Evolutionary conservation across 495 filamentous ascomycete species (phyloP).

Genomic region (Neurospora sp.): DNA sequence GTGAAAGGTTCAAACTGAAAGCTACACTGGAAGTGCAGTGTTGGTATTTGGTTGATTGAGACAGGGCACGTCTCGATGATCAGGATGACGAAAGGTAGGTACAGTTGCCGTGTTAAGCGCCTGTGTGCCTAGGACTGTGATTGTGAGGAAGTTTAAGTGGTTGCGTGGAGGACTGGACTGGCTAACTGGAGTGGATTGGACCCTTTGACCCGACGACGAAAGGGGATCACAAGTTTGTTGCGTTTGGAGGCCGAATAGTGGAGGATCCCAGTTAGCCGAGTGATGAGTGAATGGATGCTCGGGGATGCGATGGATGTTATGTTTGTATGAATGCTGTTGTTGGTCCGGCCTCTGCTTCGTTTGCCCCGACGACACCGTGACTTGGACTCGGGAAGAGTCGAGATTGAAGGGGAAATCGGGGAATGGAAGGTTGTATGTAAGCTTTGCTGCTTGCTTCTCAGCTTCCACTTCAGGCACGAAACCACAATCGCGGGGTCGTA

Average conservation of each 20-base stretch:
- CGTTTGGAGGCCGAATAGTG: neutral
- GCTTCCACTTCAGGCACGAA: neutral
- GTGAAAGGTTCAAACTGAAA: neutral
- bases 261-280: neutral
- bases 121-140: neutral
- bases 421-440: neutral
- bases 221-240: neutral
- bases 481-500: conserved; percentile 1
- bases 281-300: neutral
- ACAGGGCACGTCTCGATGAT: neutral
- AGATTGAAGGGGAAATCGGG: neutral
- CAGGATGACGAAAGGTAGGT: neutral
- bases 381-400: neutral
- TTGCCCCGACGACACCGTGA: neutral
- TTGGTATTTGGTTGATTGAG: neutral
- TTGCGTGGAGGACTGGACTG: neutral
- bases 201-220: neutral
- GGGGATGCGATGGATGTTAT: neutral
- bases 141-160: neutral
- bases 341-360: neutral
- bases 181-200: neutral
- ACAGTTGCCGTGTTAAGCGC: neutral
- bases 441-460: neutral
- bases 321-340: neutral
- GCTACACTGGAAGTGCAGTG: neutral